Conservation (phyloP, 352 stramenopile species). For the Elongisporangium senticosum region DNA sequence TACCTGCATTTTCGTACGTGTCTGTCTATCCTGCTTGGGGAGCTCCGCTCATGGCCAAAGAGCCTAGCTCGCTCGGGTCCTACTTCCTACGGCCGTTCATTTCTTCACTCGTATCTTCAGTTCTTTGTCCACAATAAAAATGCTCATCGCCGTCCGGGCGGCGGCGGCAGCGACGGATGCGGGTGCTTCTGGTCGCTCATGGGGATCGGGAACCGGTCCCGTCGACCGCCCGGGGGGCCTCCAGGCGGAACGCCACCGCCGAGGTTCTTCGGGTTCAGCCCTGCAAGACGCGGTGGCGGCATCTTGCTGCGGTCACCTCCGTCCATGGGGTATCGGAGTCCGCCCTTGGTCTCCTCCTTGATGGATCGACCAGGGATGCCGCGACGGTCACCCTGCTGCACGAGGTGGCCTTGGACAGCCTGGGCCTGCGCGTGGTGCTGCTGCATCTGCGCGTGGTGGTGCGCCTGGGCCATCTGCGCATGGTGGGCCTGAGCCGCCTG, state of each 20-base stretch:
- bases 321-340: constrained; percentile 61
- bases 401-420: constrained; percentile 35
- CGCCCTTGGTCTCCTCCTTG: constrained; percentile 60
- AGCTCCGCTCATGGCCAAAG: neutral
- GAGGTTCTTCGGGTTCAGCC: constrained; percentile 71
- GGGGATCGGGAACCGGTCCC: constrained; percentile 67
- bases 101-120: constrained; percentile 6
- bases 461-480: constrained; percentile 49
- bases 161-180: constrained; percentile 61
- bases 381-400: constrained; percentile 54
- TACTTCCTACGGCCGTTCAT: constrained; percentile 6
- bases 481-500: constrained; percentile 60
- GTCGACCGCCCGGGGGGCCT: constrained; percentile 37
- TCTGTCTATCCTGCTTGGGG: neutral
- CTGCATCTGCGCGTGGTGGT: constrained; percentile 46
- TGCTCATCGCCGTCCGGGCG: constrained; percentile 56
- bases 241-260: constrained; percentile 26
- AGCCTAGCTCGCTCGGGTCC: neutral
- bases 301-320: constrained; percentile 50
- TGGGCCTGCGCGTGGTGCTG: constrained; percentile 43
- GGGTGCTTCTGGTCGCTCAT: constrained; percentile 71
- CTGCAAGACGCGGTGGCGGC: constrained; percentile 50
- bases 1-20: constrained; percentile 1
- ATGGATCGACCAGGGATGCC: constrained; percentile 58
- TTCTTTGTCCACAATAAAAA: constrained; percentile 3